These are phyloP conservation scores for Pterula multifida DNA, from an alignment of 1,284 basidiomycete genomes.

Conservation along the genomic window DNA sequence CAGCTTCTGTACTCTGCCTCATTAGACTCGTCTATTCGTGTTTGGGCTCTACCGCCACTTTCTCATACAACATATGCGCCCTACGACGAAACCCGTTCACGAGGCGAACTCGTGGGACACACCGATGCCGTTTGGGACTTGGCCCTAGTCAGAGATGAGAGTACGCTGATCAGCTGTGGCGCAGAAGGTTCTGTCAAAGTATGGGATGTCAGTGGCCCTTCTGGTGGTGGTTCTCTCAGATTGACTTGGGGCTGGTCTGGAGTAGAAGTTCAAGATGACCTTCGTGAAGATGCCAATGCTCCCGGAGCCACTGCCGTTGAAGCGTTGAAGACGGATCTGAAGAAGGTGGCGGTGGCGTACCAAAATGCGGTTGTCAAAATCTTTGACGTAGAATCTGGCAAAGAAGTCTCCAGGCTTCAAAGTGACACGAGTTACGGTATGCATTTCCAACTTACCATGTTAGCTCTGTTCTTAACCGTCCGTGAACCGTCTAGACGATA, in stretches of 20 bases:
- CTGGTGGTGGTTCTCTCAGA: slow-evolving; percentile 47
- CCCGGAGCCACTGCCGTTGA: slow-evolving; percentile 76
- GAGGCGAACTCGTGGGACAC: slow-evolving; percentile 81
- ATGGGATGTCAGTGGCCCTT: slow-evolving; percentile 72
- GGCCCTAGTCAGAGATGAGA: slow-evolving; percentile 64
- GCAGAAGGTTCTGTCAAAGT: slow-evolving; percentile 90
- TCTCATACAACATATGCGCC: slow-evolving; percentile 79
- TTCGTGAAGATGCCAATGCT: slow-evolving; percentile 34
- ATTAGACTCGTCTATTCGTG: slow-evolving; percentile 83
- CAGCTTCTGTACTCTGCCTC: slow-evolving; percentile 84
- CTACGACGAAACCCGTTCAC: slow-evolving; percentile 68
- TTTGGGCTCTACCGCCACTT: slow-evolving; percentile 74
- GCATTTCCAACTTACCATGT: no score
- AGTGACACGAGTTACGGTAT: slow-evolving; percentile 62
- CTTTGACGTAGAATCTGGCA: slow-evolving; percentile 80
- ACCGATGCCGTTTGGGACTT: slow-evolving; percentile 95
- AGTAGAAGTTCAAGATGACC: slow-evolving; percentile 40
- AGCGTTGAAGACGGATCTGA: slow-evolving; percentile 65
- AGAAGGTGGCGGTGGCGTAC: slow-evolving; percentile 84
- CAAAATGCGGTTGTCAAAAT: slow-evolving; percentile 84
- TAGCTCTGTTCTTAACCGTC: no score
- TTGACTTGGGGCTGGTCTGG: slow-evolving; percentile 76
- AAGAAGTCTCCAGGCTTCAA: slow-evolving; percentile 60
- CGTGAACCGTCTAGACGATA: slow-evolving; percentile 45
- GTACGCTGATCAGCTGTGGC: slow-evolving; percentile 77